These are phyloP conservation scores for Oryza coarctata DNA, from an alignment of 176 grass and related monocot genomes.

Conservation along the genomic window DNA sequence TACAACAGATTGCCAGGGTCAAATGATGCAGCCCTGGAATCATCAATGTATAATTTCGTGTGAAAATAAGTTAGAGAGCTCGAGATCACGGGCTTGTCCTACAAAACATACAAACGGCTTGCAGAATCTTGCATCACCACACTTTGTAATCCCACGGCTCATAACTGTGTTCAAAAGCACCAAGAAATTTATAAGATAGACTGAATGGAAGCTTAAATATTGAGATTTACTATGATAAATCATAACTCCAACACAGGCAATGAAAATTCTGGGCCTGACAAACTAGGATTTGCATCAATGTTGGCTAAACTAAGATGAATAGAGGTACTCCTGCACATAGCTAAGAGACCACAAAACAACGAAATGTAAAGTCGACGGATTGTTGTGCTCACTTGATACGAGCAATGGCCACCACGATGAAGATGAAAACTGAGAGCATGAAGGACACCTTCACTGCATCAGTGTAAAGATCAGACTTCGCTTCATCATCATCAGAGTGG, in stretches of 20 bases:
- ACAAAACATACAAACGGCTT: conserved; percentile 31
- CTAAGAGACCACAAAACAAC: conserved; percentile 31
- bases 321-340: conserved; percentile 31
- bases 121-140: conserved; percentile 52
- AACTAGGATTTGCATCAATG: conserved; percentile 22
- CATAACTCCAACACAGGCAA: conserved; percentile 24
- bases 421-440: conserved; percentile 74
- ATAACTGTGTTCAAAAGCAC: conserved; percentile 55
- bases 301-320: conserved; percentile 39
- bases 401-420: conserved; percentile 74
- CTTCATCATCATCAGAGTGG: conserved; percentile 22
- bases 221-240: neutral
- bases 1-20: neutral
- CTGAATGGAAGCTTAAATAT: conserved; percentile 35
- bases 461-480: conserved; percentile 42
- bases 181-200: conserved; percentile 41
- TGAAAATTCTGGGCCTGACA: conserved; percentile 31
- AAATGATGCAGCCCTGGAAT: conserved; percentile 28
- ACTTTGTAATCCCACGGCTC: conserved; percentile 53
- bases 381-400: conserved; percentile 65
- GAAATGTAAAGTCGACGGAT: conserved; percentile 72
- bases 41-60: conserved; percentile 23
- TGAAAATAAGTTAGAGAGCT: conserved; percentile 17
- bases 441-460: conserved; percentile 63
- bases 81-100: conserved; percentile 27